Base-by-base conservation (phyloP, 2,329 filamentous ascomycete species). In the Lecanicillium sp. region DNA sequence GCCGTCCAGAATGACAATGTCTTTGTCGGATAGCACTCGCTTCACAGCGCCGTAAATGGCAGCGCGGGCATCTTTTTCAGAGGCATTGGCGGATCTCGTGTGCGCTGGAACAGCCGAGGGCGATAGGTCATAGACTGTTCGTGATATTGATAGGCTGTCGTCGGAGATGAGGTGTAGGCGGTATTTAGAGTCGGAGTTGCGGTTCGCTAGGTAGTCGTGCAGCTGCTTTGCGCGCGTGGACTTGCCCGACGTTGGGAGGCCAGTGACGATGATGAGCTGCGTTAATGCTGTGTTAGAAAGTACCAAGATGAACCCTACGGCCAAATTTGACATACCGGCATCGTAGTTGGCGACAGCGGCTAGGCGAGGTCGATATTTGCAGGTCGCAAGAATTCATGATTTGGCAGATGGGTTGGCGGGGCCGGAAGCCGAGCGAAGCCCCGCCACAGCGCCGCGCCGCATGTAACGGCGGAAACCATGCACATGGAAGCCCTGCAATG, bases 31-130 rank as follows among this genome's bases (percentile, higher is more conserved):
- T 20, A 94, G 69, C 35, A 80, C 73, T 31, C 86, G 73, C 68
- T 90, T 90, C 33, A 90, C 81, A 44, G 86, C 84, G 44, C 75
- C 86, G 57, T 84, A 87, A 40, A 87, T 69, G 30, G 78, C 72
- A 2, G 86, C 86, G 18, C 86, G 77, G 2, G 85, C 86, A 62
- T 90, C 83, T 59, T 94, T 94, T 56, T 94, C 86, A 2, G 79
- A 74, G 18, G 77, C 74, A 50, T 84, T 84, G 42, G 84, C 84
- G 18, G 81, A 83, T 44, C 83, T 77, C 25, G 74, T 71, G 52
- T 82, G 76, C 4, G 69, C 70, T 3, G 71, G 71, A 17, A 78
- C 61, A 15, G 60, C 58, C 3, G 57, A 52, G 4, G 66, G 62
- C 3, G 74, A 76, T 29, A 82, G 70, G 52, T 82, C 77, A 66